Evolutionary conservation across 257 asterid species (phyloP).

Genomic region (Lithospermum erythrorhizon): DNA sequence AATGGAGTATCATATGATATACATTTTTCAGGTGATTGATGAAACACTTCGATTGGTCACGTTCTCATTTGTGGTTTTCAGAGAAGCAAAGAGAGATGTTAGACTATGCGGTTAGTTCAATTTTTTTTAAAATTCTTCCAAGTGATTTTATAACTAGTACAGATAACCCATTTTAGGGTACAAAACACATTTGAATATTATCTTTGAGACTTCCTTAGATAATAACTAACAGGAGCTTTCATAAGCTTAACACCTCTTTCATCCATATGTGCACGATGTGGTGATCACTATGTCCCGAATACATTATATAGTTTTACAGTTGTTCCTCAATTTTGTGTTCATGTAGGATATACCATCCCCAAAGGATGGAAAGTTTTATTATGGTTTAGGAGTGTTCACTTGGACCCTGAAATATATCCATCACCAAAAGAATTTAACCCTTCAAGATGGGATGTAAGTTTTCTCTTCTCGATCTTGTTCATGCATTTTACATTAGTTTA

Average conservation of each 20-base stretch:
- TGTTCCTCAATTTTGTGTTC: too few species aligned
- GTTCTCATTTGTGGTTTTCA: slow-evolving; percentile 68
- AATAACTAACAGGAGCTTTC: too few species aligned
- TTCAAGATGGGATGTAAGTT: slow-evolving; percentile 89
- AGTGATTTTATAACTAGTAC: too few species aligned
- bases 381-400: slow-evolving; percentile 79
- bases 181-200: too few species aligned
- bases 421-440: slow-evolving; percentile 77
- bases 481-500: too few species aligned
- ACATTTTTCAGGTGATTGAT: slow-evolving; percentile 49
- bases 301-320: too few species aligned
- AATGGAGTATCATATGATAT: not conserved
- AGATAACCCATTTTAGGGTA: too few species aligned
- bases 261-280: too few species aligned
- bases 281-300: too few species aligned
- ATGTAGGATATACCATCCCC: slow-evolving; percentile 69
- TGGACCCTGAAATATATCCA: slow-evolving; percentile 48
- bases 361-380: slow-evolving; percentile 81
- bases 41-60: slow-evolving; percentile 83
- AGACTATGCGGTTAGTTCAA: slow-evolving; percentile 37
- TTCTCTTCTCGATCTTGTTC: not conserved
- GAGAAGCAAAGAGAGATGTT: slow-evolving; percentile 75
- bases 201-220: too few species aligned
- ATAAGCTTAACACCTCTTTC: too few species aligned
- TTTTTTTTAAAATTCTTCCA: too few species aligned